Base-by-base conservation (phyloP, 73 alveolate genomes). In the Paramecium octaurelia region DNA sequence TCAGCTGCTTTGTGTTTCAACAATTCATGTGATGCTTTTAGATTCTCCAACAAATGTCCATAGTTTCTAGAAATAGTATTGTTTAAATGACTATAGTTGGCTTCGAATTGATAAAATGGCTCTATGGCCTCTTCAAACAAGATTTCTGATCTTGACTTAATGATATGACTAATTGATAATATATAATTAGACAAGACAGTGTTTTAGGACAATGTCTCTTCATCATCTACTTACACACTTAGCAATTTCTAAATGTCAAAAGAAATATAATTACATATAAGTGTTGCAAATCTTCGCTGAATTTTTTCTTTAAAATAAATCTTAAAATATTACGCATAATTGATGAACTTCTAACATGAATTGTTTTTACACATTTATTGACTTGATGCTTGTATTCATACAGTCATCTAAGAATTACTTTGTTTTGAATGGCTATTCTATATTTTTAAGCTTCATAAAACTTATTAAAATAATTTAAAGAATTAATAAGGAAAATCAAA, bases 191-290 rank as follows among this genome's bases (percentile, higher is more conserved):
- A 80, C 44, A 80, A 4, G 38, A 46, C 46, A 24, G 91, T 80
- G 34, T 80, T 80, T 80, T 80, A 43, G 10, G 73, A 34, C 46
- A 80, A 80, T 8, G 70, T 80, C 29, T 80, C 91, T 35, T 80
- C 91, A 80, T 80, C 91, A 80, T 80, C 91, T 7, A 80, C 91
- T 80, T 80, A 80, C 9, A 80, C 91, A 80, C 75, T 80, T 24
- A 80, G 50, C 14, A 80, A 43, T 80, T 23, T 38, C 91, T 80
- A 80, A 40, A 80, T 8, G 46, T 29, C 34, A 14, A 73, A 73
- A 40, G 57, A 43, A 4, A 54, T 54, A 54, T 54, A 54, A 54
- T 54, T 18, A 54, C 29, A 54, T 18, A n/a, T 54, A 54, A 54
- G 29, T 54, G 31, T 54, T 54, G 69, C 31, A 54, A 54, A 54